These are phyloP conservation scores for Magnaporthiopsis incrustans DNA, from an alignment of 2,329 filamentous ascomycete genomes.

Conservation along the genomic window DNA sequence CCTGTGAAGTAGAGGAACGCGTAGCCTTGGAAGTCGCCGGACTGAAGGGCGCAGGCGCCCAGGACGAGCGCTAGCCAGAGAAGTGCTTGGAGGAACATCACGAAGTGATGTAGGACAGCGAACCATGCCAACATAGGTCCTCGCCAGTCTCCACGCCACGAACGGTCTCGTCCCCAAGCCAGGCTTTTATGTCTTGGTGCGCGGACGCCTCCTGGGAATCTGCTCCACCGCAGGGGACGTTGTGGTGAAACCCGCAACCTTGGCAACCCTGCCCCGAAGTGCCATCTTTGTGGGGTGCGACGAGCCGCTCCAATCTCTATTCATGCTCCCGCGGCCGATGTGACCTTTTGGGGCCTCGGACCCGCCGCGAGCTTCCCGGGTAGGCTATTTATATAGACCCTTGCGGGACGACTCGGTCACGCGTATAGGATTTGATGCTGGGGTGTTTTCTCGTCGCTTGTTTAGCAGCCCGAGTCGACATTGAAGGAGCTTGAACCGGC, in stretches of 20 bases:
- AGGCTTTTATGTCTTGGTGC: not conserved
- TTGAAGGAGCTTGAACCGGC: too few relatives aligned
- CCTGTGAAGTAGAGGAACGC: conserved; percentile 44
- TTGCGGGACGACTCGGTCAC: too few relatives aligned
- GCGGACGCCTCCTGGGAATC: too few relatives aligned
- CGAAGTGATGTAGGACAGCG: not conserved
- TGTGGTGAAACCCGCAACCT: not conserved
- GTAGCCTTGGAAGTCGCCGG: conserved; percentile 32
- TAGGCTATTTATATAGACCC: too few relatives aligned
- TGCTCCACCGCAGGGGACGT: too few relatives aligned
- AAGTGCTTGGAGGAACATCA: not conserved
- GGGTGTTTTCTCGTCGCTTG: too few relatives aligned
- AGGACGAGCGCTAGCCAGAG: not conserved
- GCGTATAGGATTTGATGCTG: too few relatives aligned
- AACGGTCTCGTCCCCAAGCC: not conserved
- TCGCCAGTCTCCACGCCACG: too few relatives aligned
- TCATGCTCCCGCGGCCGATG: not conserved
- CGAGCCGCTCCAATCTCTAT: conserved; percentile 2
- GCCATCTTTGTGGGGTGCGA: conserved; percentile 1
- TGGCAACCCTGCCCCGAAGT: not conserved
- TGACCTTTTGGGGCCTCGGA: not conserved
- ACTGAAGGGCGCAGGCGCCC: not conserved
- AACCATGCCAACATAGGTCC: not conserved
- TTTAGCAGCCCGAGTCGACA: too few relatives aligned
- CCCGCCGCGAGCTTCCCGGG: too few relatives aligned